Evolutionary conservation across 2,329 filamentous ascomycete genomes (phyloP).

Genomic region (Botrytis aclada): DNA sequence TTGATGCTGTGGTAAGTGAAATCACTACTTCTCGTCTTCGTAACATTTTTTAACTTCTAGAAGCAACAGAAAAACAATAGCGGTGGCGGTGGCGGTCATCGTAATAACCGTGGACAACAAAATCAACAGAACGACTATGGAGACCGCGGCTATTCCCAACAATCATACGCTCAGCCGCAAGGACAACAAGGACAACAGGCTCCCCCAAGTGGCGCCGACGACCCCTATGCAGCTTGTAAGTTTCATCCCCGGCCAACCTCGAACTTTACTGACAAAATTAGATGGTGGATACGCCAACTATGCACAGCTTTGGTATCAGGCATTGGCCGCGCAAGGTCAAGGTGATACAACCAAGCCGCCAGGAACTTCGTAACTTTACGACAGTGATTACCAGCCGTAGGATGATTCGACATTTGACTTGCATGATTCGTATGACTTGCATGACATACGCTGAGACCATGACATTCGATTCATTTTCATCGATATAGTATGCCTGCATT

Average conservation of each 20-base stretch:
- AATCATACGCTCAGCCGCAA: slow-evolving; percentile 42
- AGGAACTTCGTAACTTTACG: slow-evolving; percentile 39
- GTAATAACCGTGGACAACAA: slow-evolving; percentile 41
- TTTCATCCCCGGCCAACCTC: slow-evolving; percentile 2
- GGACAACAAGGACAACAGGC: slow-evolving; percentile 45
- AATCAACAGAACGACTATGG: slow-evolving; percentile 53
- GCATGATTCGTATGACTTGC: slow-evolving; percentile 36
- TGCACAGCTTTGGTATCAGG: slow-evolving; percentile 76
- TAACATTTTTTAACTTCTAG: slow-evolving; percentile 25
- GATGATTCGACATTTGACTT: slow-evolving; percentile 30
- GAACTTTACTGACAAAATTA: slow-evolving; percentile 36
- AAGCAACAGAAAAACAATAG: slow-evolving; percentile 53
- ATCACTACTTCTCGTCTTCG: background rate
- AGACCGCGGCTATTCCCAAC: slow-evolving; percentile 52
- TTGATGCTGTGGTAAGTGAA: slow-evolving; percentile 75
- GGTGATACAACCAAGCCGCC: slow-evolving; percentile 42
- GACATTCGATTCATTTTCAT: slow-evolving; percentile 35
- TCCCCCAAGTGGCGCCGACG: slow-evolving; percentile 50
- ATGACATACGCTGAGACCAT: slow-evolving; percentile 37
- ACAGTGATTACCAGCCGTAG: slow-evolving; percentile 27
- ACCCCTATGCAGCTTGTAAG: slow-evolving; percentile 75
- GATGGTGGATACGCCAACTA: slow-evolving; percentile 82
- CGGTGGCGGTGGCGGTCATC: slow-evolving; percentile 45
- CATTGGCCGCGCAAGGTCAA: slow-evolving; percentile 49
- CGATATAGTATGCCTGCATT: slow-evolving; percentile 37